Percentiles rank a stretch among this genome's conserved stretches.
Conservation (phyloP, 2,329 filamentous ascomycete species). For the Chaetomium globosum region DNA sequence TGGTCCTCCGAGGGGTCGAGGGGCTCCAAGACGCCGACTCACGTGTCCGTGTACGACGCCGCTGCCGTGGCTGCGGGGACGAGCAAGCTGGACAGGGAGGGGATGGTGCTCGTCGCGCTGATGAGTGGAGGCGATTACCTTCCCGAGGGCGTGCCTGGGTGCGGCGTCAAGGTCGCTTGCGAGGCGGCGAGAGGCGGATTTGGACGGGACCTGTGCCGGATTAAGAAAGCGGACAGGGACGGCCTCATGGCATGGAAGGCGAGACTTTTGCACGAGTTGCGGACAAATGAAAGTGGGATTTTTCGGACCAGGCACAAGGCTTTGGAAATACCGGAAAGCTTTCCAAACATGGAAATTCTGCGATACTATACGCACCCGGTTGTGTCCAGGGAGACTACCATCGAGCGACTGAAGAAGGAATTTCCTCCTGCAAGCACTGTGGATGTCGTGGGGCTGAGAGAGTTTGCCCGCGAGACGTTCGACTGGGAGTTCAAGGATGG, state of each 20-base stretch:
- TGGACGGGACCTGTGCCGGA: conserved; percentile 70
- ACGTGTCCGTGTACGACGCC: conserved; percentile 79
- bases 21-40: conserved; percentile 72
- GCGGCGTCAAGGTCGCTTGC: conserved; percentile 84
- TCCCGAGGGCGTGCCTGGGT: conserved; percentile 82
- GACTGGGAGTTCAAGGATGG: conserved; percentile 81
- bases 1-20: conserved; percentile 72
- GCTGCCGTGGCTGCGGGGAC: conserved; percentile 52
- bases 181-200: conserved; percentile 89
- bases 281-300: conserved; percentile 78
- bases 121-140: conserved; percentile 96
- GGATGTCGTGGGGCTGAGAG: conserved; percentile 67
- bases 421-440: conserved; percentile 66
- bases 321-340: conserved; percentile 74
- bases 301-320: conserved; percentile 77
- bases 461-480: conserved; percentile 77
- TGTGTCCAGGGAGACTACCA: conserved; percentile 65
- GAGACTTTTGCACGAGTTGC: conserved; percentile 71
- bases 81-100: conserved; percentile 73
- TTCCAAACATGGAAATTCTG: conserved; percentile 77
- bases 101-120: conserved; percentile 90
- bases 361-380: conserved; percentile 86
- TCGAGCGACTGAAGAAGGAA: conserved; percentile 57
- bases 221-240: conserved; percentile 61
- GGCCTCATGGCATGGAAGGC: conserved; percentile 72